A percentile compares a stretch with the other conserved stretches of the same genome.
Conservation (phyloP, 495 filamentous ascomycete species). For the Rostrohypoxylon terebratum region DNA sequence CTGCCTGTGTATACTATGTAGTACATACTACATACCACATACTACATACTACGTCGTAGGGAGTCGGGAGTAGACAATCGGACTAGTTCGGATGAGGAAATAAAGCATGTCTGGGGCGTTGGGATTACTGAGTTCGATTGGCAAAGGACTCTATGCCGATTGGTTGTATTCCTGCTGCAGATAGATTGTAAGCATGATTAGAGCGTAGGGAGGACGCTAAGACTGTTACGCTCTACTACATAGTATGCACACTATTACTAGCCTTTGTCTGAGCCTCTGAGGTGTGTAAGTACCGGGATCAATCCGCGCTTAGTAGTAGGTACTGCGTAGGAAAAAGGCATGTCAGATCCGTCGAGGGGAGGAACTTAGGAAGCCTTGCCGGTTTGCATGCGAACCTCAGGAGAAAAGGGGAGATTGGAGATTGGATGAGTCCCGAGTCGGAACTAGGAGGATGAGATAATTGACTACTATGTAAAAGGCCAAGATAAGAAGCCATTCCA, state of each 20-base stretch:
- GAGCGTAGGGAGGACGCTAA: constrained; percentile 13
- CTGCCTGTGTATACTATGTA: too few relatives aligned
- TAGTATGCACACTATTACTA: too few relatives aligned
- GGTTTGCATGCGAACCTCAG: constrained; percentile 7
- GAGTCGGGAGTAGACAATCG: background rate
- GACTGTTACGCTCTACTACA: background rate
- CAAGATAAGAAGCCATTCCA: background rate
- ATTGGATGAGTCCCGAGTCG: constrained; percentile 3
- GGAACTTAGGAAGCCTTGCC: constrained; percentile 15
- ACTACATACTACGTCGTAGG: background rate
- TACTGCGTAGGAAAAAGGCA: background rate
- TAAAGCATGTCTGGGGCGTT: constrained; percentile 24
- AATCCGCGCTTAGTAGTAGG: constrained; percentile 20
- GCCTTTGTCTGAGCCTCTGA: constrained; percentile 6
- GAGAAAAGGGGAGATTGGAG: background rate
- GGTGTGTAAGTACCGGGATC: constrained; percentile 21
- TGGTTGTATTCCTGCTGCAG: constrained; percentile 34
- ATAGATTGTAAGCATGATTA: constrained; percentile 38
- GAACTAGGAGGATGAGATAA: constrained; percentile 2
- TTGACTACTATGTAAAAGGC: too few relatives aligned
- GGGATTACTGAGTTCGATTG: constrained; percentile 22
- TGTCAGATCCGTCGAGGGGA: constrained; percentile 12
- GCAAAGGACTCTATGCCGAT: constrained; percentile 29
- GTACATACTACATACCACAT: too few relatives aligned
- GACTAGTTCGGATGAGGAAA: constrained; percentile 21